A percentile compares a stretch with the other conserved stretches of the same genome.
Evolutionary conservation across 345 rosid species (phyloP).

Genomic region (Draba incana): DNA sequence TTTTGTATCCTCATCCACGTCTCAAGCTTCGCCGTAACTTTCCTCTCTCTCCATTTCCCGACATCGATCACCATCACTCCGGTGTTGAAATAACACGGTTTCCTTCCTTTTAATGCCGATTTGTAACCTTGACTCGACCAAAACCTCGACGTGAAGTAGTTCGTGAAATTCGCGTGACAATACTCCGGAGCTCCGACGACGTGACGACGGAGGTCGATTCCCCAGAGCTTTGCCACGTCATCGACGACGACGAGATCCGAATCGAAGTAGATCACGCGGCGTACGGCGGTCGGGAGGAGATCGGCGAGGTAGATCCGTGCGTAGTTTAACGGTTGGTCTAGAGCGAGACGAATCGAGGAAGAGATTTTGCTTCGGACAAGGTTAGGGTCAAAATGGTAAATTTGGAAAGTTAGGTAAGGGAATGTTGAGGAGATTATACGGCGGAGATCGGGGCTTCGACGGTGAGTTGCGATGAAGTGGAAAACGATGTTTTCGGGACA

Average conservation of each 20-base stretch:
- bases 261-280: constrained; percentile 83
- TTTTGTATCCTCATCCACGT: constrained; percentile 81
- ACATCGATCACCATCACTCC: constrained; percentile 95
- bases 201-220: constrained; percentile 51
- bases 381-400: constrained; percentile 71
- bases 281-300: constrained; percentile 61
- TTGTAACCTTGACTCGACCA: constrained; percentile 62
- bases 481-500: constrained; percentile 86
- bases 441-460: constrained; percentile 54
- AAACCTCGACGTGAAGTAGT: constrained; percentile 68
- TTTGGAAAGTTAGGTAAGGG: constrained; percentile 69
- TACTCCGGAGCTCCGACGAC: constrained; percentile 89
- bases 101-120: constrained; percentile 53
- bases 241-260: constrained; percentile 87
- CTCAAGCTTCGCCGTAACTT: constrained; percentile 63
- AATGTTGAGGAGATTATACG: constrained; percentile 65
- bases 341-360: constrained; percentile 69
- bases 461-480: constrained; percentile 71
- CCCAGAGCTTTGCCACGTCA: constrained; percentile 82
- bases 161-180: constrained; percentile 79
- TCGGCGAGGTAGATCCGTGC: constrained; percentile 88
- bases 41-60: constrained; percentile 72
- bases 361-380: constrained; percentile 72
- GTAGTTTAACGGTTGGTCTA: constrained; percentile 89
- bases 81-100: constrained; percentile 80